Conservation (phyloP, 2,329 filamentous ascomycete species). For the Colletotrichum tropicale region DNA sequence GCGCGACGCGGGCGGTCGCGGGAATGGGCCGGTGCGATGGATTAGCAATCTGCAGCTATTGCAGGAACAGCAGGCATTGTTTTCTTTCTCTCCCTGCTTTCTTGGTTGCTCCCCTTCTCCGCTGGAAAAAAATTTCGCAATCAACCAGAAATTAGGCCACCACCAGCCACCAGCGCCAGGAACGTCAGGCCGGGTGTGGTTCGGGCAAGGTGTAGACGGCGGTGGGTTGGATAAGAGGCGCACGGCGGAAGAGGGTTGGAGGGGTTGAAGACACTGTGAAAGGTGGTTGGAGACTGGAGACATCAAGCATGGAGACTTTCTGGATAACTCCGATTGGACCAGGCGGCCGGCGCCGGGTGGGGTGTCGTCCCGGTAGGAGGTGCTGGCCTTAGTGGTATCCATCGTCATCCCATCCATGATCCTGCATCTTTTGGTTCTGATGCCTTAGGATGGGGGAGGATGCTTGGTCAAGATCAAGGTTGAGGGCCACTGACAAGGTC, state of each 20-base stretch:
- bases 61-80: not conserved
- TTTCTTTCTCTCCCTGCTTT: not conserved
- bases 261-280: not conserved
- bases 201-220: not conserved
- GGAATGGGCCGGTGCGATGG: constrained; percentile 2
- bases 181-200: not conserved
- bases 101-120: not conserved
- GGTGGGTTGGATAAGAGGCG: not conserved
- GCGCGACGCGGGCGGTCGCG: constrained; percentile 4
- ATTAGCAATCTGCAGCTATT: not conserved
- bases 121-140: not conserved
- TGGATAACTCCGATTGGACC: constrained; percentile 15
- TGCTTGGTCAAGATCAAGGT: not conserved
- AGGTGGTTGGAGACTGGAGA: constrained; percentile 17
- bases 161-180: not conserved
- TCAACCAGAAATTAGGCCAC: not conserved
- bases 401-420: constrained; percentile 10
- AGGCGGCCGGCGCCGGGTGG: constrained; percentile 1
- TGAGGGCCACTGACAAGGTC: not conserved
- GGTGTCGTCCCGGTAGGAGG: constrained; percentile 4
- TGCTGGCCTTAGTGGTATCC: not conserved
- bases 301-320: not conserved
- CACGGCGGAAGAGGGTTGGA: not conserved
- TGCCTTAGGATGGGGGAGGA: not conserved
- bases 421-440: not conserved